phyloP scores from a whole-genome alignment of 1,284 basidiomycete species.

The Chalciporus sp. region DNA sequence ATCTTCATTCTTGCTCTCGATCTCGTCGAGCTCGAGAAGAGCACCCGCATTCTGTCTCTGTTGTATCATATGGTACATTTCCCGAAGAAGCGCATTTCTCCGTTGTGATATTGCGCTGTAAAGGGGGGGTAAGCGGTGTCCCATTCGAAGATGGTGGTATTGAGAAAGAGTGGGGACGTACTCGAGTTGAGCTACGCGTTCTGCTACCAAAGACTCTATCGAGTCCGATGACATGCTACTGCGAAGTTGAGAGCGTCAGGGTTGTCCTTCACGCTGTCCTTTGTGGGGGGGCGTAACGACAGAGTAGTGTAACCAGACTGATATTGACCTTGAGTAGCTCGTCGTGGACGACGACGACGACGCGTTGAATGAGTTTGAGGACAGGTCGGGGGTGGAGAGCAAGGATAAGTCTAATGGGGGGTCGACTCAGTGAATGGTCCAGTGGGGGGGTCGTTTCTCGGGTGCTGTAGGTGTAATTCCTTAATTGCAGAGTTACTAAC shows the following conservation, averaged over 20 bases:
- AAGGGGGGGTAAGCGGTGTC: background rate
- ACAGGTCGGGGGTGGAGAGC: background rate
- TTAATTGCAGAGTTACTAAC: background rate
- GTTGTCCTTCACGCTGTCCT: slow-evolving; percentile 5
- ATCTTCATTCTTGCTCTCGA: slow-evolving; percentile 17
- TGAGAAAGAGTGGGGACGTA: slow-evolving; percentile 25
- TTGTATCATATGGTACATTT: slow-evolving; percentile 67
- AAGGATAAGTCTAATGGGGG: slow-evolving; percentile 6
- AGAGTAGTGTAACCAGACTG: background rate
- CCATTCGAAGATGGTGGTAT: background rate
- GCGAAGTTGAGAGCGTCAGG: slow-evolving; percentile 5
- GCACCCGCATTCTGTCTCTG: slow-evolving; percentile 48
- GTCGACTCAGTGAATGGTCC: slow-evolving; percentile 7
- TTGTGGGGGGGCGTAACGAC: background rate
- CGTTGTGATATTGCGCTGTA: slow-evolving; percentile 59
- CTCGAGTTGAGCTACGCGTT: slow-evolving; percentile 44
- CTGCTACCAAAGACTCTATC: slow-evolving; percentile 38
- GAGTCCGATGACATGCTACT: slow-evolving; percentile 25
- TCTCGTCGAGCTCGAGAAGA: slow-evolving; percentile 41
- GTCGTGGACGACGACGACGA: slow-evolving; percentile 5
- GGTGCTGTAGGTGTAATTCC: slow-evolving; percentile 1
- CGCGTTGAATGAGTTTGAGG: background rate
- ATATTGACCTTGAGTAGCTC: background rate
- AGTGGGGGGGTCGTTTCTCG: slow-evolving; percentile 15
- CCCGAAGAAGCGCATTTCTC: slow-evolving; percentile 65